Evolutionary conservation across 2,329 filamentous ascomycete genomes (phyloP), one percentile per base, ranked within the genome.

Genomic region (Scedosporium minutisporum): DNA sequence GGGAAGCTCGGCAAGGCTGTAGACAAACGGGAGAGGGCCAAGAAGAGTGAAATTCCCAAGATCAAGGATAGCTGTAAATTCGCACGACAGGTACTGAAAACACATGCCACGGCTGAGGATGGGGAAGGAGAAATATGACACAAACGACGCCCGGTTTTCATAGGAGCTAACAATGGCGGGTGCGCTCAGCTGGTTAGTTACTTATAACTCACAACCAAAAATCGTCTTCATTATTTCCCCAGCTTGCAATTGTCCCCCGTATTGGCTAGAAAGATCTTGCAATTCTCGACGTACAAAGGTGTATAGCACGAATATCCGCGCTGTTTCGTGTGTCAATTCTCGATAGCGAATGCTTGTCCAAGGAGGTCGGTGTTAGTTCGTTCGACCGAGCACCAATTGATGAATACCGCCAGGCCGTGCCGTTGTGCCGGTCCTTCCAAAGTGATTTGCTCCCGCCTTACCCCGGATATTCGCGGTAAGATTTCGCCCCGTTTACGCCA

Each of bases 1-100:
- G 84, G 85, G 69, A 92, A 89, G 55, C 81, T 97, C 16, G 79
- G 83, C 4, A 89, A 87, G 71, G 88, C 87, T 3, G 71, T 62
- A 25, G 57, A 0, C 75, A 83, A 68, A 74, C 85, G 66, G 72
- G 82, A 53, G 74, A 76, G 14, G 75, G 76, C 5, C 82, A 80
- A 68, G 75, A 62, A 62, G 23, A 18, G 75, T 65, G 77, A 83
- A 62, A 75, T 74, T 62, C 78, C 75, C 65, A 76, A 73, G 64
- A 68, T 87, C 7, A 77, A 73, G 68, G 78, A 77, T 69, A 76
- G 73, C 2, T 83, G 79, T 67, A 76, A 76, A 64, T 70, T 74
- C 64, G 80, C 77, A 1, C 72, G 76, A 62, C 69, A 70, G 60
- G 68, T 74, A 1, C 67, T 82, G 38, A 67, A 71, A 25, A 66